Conservation (phyloP, 164 flowering plant genomes). For the Magnolia sinica region DNA sequence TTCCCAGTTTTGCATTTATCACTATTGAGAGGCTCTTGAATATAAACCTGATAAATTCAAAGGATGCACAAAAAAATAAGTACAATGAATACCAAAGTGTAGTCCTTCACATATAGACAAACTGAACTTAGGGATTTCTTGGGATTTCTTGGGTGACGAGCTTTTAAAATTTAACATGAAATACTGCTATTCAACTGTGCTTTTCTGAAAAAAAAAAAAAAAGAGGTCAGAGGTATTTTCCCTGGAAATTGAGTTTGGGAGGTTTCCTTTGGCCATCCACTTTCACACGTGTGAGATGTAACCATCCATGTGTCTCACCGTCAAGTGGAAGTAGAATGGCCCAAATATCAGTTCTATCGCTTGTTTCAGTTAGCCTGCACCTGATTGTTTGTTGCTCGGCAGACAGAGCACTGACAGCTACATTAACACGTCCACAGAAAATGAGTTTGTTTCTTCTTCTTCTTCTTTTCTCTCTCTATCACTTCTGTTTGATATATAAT, state of each 20-base stretch:
- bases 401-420: no score
- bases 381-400: no score
- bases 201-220: neutral
- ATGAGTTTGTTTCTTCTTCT: no score
- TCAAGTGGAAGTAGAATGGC: neutral
- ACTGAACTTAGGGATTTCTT: no score
- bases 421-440: no score
- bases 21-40: conserved; percentile 39
- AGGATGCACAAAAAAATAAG: neutral
- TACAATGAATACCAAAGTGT: neutral
- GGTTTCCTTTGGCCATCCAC: neutral
- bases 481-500: no score
- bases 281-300: neutral
- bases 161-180: neutral
- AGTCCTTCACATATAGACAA: neutral
- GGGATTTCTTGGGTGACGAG: neutral
- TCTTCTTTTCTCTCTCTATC: no score
- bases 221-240: neutral
- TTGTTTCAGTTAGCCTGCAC: no score
- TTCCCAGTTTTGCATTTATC: conserved; percentile 88
- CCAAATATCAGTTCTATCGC: no score
- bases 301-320: neutral
- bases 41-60: conserved; percentile 52
- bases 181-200: neutral
- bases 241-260: neutral